Base-by-base conservation (phyloP, 805 yeast genomes). In the Lipomyces lipofer region DNA sequence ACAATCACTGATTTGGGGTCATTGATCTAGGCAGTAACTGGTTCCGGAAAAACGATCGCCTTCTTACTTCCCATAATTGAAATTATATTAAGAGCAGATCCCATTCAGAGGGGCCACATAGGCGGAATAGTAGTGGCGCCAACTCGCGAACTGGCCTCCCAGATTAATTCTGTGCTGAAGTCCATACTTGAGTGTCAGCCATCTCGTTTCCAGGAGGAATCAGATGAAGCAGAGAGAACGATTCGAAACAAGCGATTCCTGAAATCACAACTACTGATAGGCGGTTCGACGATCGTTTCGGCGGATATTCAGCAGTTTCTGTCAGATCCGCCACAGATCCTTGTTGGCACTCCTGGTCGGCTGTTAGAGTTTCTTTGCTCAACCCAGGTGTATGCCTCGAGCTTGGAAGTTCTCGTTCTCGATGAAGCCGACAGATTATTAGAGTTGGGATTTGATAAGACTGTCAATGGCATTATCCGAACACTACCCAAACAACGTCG, bases 31-130 rank as follows among this genome's bases (percentile, higher is more conserved):
- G 96, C 97, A 0, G 96, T 89, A 1, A 94, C 99, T 0, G 99
- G 99, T 0, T 90, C 97, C 0, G 99, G 99, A n/a, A 94, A 94
- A 68, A 94, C 99, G 0, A 69, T 91, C n/a, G 86, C 97, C 2
- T 94, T 87, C 73, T 81, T 84, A 3, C 77, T 94, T 1, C 99
- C 99, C 0, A 78, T 87, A 1, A 65, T 90, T 3, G 92, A 90
- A 63, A 70, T 90, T 9, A 29, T 62, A 63, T 22, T 71, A 75
- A 57, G 63, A 30, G 55, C 63, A 6, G 69, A 63, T 63, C 52
- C 67, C 65, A 50, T 71, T 64, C 58, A 61, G 63, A 43, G 76
- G 58, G 95, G 94, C 9, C 84, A 84, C 57, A 80, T 88, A 67
- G 79, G 83, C 54, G 87, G 87, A 0, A 70, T 92, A 1, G 77